Conservation (phyloP, 192 early-diverging fungal species). For the Cladochytrium replicatum region DNA sequence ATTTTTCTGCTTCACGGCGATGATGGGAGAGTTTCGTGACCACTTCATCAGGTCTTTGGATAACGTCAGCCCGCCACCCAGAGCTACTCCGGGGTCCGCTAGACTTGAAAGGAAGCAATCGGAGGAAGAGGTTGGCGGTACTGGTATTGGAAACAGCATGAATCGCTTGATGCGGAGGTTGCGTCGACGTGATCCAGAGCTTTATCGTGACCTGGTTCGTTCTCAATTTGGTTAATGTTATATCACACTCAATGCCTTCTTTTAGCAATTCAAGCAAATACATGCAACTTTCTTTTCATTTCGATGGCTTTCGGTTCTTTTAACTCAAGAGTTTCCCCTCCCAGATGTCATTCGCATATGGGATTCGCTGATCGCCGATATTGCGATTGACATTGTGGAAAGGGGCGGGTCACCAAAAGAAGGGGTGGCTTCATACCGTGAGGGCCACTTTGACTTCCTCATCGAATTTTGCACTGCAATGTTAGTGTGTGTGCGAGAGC, state of each 20-base stretch:
- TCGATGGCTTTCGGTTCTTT: conserved; percentile 69
- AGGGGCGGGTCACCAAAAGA: not conserved
- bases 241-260: too few species aligned
- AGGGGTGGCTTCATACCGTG: not conserved
- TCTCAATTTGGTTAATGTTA: conserved; percentile 3
- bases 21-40: conserved; percentile 64
- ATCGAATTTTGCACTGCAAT: conserved; percentile 66
- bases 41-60: conserved; percentile 70
- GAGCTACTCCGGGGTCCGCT: not conserved
- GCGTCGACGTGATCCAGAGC: conserved; percentile 40
- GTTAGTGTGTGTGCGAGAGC: conserved; percentile 48
- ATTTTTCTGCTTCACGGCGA: conserved; percentile 60
- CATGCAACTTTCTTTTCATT: conserved; percentile 68
- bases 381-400: conserved; percentile 20
- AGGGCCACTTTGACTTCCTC: conserved; percentile 52
- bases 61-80: conserved; percentile 16
- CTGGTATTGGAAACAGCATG: conserved; percentile 54
- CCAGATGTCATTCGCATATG: conserved; percentile 71
- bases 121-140: conserved; percentile 30
- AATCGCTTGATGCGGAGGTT: conserved; percentile 43
- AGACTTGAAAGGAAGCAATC: conserved; percentile 9
- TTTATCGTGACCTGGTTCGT: too few species aligned
- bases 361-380: conserved; percentile 69
- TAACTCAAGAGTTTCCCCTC: conserved; percentile 59
- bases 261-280: conserved; percentile 50